Evolutionary conservation across 805 yeast species (phyloP), one percentile per base, ranked within the genome.

Genomic region (Nakazawaea laoshanensis): DNA sequence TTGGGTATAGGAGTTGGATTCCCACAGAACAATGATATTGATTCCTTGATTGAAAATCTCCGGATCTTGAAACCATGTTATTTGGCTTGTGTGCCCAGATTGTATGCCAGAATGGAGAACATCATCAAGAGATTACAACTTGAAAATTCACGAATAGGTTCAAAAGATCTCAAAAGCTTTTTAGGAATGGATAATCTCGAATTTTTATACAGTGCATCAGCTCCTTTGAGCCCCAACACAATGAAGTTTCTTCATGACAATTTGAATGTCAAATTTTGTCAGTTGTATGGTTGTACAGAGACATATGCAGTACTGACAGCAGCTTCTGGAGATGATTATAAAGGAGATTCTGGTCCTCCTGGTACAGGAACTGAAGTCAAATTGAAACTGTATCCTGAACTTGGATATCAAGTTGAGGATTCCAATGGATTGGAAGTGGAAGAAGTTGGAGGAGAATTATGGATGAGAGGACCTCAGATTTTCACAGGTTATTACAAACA

Each of bases 241-340:
- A 60, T 78, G 29, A 55, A 60, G 37, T 80, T 77, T 48, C 52
- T 82, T 43, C 67, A 74, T 45, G 74, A 74, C 7, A 63, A 74
- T 2, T 62, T 82, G 32, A 72, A 69, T 39, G 53, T 70, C 36
- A 72, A 67, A 59, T 67, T 42, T 27, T 27, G 49, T 17, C 88
- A 81, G 54, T 88, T 89, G 11, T 81, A 80, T 52, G 89, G 88
- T 4, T 61, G 75, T 23, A 74, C 85, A 4, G 89, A 81, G 54
- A 62, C 80, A 4, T 72, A 74, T 58, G 86, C 84, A 7, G 47
- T 72, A 32, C 60, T 59, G 33, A 34, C 55, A 50, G 49, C 61
- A 37, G 57, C 32, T 27, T 44, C 49, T 47, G 60, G 51, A 39
- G 84, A 77, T 35, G 50, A 55, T 5, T 48, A 49, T 10, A 48